Percentiles rank a stretch among this genome's conserved stretches.
Evolutionary conservation across 257 asterid genomes (phyloP).

Genomic region (Linaria vulgaris): DNA sequence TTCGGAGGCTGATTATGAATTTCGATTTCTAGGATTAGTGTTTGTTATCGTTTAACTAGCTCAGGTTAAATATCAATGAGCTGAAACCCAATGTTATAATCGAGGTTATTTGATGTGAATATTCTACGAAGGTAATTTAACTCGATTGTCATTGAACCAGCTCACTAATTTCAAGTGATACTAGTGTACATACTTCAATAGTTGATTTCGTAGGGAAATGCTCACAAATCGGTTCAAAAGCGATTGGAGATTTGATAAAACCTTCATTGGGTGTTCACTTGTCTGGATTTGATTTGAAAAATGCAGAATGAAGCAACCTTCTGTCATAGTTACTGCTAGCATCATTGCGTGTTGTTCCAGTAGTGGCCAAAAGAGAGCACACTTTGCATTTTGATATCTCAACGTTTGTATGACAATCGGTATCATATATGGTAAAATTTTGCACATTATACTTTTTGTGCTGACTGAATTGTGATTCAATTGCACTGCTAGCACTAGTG

Average conservation of each 20-base stretch:
- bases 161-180: too few species aligned
- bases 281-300: conserved; percentile 82
- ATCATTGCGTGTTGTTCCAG: conserved; percentile 21
- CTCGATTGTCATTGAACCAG: too few species aligned
- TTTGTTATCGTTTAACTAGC: too few species aligned
- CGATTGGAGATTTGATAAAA: conserved; percentile 84
- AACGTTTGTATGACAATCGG: conserved; percentile 5
- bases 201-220: conserved; percentile 28
- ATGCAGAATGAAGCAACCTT: conserved; percentile 69
- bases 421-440: not conserved
- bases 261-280: conserved; percentile 91
- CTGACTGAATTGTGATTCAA: too few species aligned
- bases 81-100: too few species aligned
- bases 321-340: conserved; percentile 70
- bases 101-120: too few species aligned
- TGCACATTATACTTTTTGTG: not conserved
- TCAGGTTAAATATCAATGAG: too few species aligned
- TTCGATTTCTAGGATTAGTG: conserved; percentile 55
- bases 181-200: not conserved
- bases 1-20: conserved; percentile 56
- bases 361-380: conserved; percentile 4
- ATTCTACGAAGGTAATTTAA: too few species aligned
- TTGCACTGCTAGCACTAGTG: too few species aligned
- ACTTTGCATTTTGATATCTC: not conserved
- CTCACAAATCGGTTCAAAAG: conserved; percentile 70